These are phyloP conservation scores for Penicillium manginii DNA, from an alignment of 495 filamentous ascomycete genomes.

Conservation along the genomic window DNA sequence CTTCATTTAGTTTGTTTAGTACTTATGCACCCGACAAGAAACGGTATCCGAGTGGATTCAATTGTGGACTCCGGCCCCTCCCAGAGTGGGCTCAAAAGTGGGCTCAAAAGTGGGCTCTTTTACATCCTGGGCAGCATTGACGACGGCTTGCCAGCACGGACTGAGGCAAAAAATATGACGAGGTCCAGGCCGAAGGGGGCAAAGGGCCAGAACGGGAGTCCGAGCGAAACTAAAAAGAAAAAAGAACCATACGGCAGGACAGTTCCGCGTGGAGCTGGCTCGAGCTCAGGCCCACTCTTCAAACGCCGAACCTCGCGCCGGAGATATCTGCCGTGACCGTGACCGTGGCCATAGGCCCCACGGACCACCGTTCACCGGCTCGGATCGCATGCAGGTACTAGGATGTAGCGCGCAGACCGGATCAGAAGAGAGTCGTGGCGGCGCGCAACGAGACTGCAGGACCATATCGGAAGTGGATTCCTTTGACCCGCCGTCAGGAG, in stretches of 20 bases:
- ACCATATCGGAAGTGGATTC: slow-evolving; percentile 17
- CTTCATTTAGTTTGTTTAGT: slow-evolving; percentile 2
- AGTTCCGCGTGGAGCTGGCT: slow-evolving; percentile 24
- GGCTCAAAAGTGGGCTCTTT: neutral
- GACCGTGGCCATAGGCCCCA: slow-evolving; percentile 25
- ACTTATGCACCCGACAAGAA: slow-evolving; percentile 7
- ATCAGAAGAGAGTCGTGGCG: slow-evolving; percentile 17
- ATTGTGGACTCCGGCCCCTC: neutral
- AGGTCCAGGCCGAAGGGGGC: neutral
- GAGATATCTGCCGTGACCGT: slow-evolving; percentile 30
- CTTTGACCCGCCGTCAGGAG: slow-evolving; percentile 1
- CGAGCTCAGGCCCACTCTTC: slow-evolving; percentile 8
- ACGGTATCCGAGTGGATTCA: slow-evolving; percentile 4
- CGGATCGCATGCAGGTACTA: slow-evolving; percentile 43
- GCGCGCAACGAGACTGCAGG: slow-evolving; percentile 11
- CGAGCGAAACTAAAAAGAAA: slow-evolving; percentile 2
- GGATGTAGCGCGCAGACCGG: slow-evolving; percentile 29
- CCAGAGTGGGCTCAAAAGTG: neutral
- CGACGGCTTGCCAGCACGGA: neutral
- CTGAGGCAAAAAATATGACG: neutral
- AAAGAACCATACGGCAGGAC: neutral
- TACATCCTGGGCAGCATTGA: slow-evolving; percentile 1
- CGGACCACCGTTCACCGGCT: slow-evolving; percentile 38
- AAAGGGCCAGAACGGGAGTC: neutral
- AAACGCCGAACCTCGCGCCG: slow-evolving; percentile 10